phyloP scores from a whole-genome alignment of 495 filamentous ascomycete genomes.

The Hypoxylon crocopeplum region DNA sequence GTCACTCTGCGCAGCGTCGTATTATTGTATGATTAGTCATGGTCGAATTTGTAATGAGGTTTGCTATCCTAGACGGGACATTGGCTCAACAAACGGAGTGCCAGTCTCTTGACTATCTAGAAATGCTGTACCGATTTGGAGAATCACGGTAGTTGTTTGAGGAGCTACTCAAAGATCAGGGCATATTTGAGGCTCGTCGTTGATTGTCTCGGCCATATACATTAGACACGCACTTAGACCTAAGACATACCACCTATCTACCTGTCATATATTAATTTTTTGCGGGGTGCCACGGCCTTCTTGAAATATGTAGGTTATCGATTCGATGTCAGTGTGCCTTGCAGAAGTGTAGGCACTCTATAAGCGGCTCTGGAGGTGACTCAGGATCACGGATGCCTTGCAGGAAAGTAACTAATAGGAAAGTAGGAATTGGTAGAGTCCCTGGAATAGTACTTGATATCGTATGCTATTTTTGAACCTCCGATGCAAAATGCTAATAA shows the following conservation, averaged over 20 bases:
- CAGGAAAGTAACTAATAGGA: neutral
- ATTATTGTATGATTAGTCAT: neutral
- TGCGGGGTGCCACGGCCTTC: constrained; percentile 11
- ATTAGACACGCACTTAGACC: constrained; percentile 1
- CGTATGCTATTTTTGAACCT: constrained; percentile 16
- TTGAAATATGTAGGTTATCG: neutral
- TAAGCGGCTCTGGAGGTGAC: neutral
- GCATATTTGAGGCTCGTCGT: constrained; percentile 4
- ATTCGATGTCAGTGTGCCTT: constrained; percentile 2
- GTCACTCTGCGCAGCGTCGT: neutral
- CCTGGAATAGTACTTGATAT: constrained; percentile 3
- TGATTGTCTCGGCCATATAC: constrained; percentile 37
- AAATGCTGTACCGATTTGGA: neutral
- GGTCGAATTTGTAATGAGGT: neutral
- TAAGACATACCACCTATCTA: constrained; percentile 21
- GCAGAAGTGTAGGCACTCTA: neutral
- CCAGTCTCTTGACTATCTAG: too few relatives aligned
- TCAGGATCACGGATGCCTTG: neutral
- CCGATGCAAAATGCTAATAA: constrained; percentile 4
- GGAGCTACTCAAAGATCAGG: neutral
- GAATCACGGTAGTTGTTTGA: neutral
- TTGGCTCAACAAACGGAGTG: too few relatives aligned
- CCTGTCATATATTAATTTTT: constrained; percentile 8
- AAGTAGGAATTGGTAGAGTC: neutral
- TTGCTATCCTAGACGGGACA: too few relatives aligned